A percentile compares a stretch with the other conserved stretches of the same genome.
Evolutionary conservation across 2,329 filamentous ascomycete species (phyloP).

Genomic region (Botrytis tulipae): DNA sequence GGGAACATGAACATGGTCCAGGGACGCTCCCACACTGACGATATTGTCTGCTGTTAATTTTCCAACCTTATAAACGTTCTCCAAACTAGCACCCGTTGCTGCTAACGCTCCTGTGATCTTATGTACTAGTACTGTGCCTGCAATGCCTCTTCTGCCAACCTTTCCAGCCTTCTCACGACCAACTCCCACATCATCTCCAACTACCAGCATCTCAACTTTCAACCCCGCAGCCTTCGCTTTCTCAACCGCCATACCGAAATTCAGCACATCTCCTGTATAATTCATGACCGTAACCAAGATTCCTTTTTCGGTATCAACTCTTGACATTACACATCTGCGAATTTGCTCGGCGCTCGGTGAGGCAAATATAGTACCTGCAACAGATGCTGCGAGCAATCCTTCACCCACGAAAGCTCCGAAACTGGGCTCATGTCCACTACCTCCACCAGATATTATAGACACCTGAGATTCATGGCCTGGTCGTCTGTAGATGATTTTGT

Average conservation of each 20-base stretch:
- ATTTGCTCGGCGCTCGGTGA: constrained; percentile 81
- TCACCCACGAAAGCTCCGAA: constrained; percentile 83
- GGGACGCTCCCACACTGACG: constrained; percentile 79
- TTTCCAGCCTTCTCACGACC: constrained; percentile 81
- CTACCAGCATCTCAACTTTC: constrained; percentile 82
- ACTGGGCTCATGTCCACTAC: constrained; percentile 85
- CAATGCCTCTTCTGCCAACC: constrained; percentile 86
- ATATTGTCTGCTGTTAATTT: constrained; percentile 70
- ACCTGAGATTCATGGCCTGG: constrained; percentile 61
- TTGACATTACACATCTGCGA: constrained; percentile 67
- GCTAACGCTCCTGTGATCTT: constrained; percentile 87
- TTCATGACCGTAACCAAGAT: constrained; percentile 95
- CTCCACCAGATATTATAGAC: constrained; percentile 82
- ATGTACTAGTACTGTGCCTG: constrained; percentile 85
- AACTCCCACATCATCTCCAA: constrained; percentile 90
- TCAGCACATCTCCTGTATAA: constrained; percentile 85
- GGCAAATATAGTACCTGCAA: constrained; percentile 85
- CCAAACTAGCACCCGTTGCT: constrained; percentile 63
- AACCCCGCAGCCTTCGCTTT: constrained; percentile 81
- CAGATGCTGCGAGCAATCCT: constrained; percentile 76
- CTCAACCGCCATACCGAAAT: constrained; percentile 91
- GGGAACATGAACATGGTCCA: constrained; percentile 92
- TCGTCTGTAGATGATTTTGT: constrained; percentile 82
- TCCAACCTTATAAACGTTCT: constrained; percentile 71
- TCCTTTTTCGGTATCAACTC: constrained; percentile 69